Conservation (phyloP, 345 rosid genomes). For the Carallia pectinifolia region DNA sequence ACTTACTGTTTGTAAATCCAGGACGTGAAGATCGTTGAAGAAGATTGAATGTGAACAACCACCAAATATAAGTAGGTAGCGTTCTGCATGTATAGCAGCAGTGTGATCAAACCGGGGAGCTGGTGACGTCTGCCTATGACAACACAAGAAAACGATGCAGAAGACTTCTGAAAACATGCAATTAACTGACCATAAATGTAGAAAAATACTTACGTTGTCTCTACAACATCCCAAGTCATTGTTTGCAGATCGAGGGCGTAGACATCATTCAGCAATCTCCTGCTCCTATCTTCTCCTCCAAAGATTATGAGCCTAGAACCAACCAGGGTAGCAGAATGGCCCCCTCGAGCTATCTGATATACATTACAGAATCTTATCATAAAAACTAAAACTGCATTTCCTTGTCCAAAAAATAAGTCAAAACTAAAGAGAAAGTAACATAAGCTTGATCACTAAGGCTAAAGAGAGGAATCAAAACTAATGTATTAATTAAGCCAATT, state of each 20-base stretch:
- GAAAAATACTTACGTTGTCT: conserved; percentile 57
- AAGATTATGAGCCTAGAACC: conserved; percentile 75
- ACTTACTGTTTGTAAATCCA: conserved; percentile 87
- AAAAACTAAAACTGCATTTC: not conserved
- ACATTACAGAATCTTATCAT: conserved; percentile 20
- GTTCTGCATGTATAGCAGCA: conserved; percentile 68
- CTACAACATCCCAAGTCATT: conserved; percentile 74
- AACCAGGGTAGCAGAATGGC: conserved; percentile 79
- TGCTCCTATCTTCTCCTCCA: conserved; percentile 87
- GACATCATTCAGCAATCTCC: conserved; percentile 81
- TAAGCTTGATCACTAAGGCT: not conserved
- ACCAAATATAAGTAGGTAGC: conserved; percentile 84
- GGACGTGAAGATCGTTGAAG: conserved; percentile 86
- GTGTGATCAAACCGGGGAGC: conserved; percentile 97
- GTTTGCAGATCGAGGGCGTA: conserved; percentile 75
- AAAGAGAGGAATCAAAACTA: not conserved
- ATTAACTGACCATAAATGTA: conserved; percentile 1
- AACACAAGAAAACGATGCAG: conserved; percentile 29
- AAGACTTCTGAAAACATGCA: conserved; percentile 23
- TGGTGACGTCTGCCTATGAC: conserved; percentile 91
- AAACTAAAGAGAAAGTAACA: conserved; percentile 1
- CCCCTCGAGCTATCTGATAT: conserved; percentile 84
- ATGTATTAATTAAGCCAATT: conserved; percentile 13
- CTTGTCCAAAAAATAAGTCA: conserved; percentile 1
- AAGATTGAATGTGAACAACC: conserved; percentile 96